Conservation (phyloP, 2,329 filamentous ascomycete genomes). For the Aspergillus glaucus region DNA sequence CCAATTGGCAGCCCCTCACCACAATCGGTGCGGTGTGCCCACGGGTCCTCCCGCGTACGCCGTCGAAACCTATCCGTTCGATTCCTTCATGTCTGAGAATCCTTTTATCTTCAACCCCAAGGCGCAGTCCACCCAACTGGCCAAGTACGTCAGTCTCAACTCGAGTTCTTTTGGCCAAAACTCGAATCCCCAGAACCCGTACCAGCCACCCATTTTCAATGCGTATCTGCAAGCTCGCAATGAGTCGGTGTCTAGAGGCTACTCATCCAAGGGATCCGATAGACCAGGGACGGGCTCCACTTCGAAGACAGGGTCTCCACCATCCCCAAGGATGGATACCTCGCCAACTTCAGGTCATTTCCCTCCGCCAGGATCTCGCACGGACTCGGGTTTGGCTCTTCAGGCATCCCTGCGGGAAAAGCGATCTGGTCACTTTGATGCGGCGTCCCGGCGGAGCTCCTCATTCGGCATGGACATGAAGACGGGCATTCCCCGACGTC, state of each 20-base stretch:
- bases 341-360: slow-evolving; percentile 77
- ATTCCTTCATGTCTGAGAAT: slow-evolving; percentile 84
- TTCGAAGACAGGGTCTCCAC: slow-evolving; percentile 46
- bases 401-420: slow-evolving; percentile 86
- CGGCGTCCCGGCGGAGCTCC: slow-evolving; percentile 77
- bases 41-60: slow-evolving; percentile 89
- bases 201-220: slow-evolving; percentile 73
- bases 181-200: slow-evolving; percentile 46
- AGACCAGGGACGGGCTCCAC: slow-evolving; percentile 69
- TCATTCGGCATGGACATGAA: slow-evolving; percentile 77
- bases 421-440: slow-evolving; percentile 85
- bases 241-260: slow-evolving; percentile 45
- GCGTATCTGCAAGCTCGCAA: slow-evolving; percentile 74
- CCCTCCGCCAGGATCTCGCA: slow-evolving; percentile 73
- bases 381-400: slow-evolving; percentile 84
- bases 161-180: slow-evolving; percentile 75
- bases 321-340: slow-evolving; percentile 48
- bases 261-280: slow-evolving; percentile 47
- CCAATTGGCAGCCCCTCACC: slow-evolving; percentile 84
- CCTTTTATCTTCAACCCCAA: slow-evolving; percentile 69
- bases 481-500: slow-evolving; percentile 47
- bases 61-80: slow-evolving; percentile 84
- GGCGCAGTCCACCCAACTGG: slow-evolving; percentile 64
- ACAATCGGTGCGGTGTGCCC: slow-evolving; percentile 76
- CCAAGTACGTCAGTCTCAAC: slow-evolving; percentile 82